Conservation (phyloP, 75 land plant genomes). For the Picea sitchensis region DNA sequence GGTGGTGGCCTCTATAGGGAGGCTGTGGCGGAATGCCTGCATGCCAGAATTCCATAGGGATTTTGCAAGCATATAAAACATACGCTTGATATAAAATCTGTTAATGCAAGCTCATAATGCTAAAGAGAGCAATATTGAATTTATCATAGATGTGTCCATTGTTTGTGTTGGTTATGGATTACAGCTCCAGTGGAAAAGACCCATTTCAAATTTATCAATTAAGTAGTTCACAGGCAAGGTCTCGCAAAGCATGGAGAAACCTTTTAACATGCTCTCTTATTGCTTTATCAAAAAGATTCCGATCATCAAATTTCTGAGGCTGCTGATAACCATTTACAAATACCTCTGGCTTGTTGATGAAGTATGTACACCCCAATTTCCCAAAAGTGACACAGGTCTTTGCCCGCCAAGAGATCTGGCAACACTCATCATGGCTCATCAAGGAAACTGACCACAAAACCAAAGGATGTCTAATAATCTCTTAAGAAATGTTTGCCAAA, state of each 20-base stretch:
- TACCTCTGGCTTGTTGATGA: constrained; percentile 79
- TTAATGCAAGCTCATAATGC: no score
- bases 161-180: no score
- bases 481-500: background rate
- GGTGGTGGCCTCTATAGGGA: no score
- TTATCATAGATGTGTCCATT: no score
- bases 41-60: no score
- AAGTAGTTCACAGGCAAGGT: constrained; percentile 38
- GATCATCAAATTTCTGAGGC: constrained; percentile 52
- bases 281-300: constrained; percentile 47
- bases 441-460: constrained; percentile 23
- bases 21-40: no score
- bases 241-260: constrained; percentile 40
- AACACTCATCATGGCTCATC: constrained; percentile 65
- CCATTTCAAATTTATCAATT: background rate
- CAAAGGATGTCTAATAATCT: background rate
- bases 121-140: no score
- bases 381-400: constrained; percentile 62
- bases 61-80: no score
- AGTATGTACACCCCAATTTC: constrained; percentile 72
- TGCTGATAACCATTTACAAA: constrained; percentile 50
- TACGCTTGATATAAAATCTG: no score
- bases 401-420: constrained; percentile 64
- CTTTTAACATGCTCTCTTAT: constrained; percentile 30
- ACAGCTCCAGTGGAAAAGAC: no score